Conservation (phyloP, 164 flowering plant genomes). For the Aristolochia fimbriata region DNA sequence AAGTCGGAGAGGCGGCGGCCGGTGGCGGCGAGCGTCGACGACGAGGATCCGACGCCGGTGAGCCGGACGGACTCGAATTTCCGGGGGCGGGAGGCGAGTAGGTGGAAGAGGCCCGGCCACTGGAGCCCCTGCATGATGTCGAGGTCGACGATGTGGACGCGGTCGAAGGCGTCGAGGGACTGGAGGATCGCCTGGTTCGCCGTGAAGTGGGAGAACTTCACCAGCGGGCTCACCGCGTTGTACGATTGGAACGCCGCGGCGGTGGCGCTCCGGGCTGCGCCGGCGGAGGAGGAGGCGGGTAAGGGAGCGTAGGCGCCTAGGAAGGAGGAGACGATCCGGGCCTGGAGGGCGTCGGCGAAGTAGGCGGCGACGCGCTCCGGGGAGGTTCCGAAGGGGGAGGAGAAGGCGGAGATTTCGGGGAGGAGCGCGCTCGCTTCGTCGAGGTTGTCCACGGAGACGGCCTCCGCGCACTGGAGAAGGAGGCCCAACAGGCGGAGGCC, state of each 20-base stretch:
- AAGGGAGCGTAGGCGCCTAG: constrained; percentile 47
- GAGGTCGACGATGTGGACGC: constrained; percentile 77
- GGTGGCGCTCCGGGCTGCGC: constrained; percentile 30
- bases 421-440: constrained; percentile 53
- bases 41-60: constrained; percentile 75
- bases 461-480: constrained; percentile 81
- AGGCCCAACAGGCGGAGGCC: constrained; percentile 56
- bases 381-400: constrained; percentile 82
- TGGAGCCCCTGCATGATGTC: constrained; percentile 97
- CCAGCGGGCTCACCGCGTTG: constrained; percentile 62
- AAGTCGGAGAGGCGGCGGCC: constrained; percentile 74
- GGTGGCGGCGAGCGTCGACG: constrained; percentile 52
- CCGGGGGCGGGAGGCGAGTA: constrained; percentile 55
- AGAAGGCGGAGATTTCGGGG: constrained; percentile 62
- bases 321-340: constrained; percentile 51
- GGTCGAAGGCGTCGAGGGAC: constrained; percentile 51
- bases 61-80: constrained; percentile 49
- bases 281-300: constrained; percentile 19
- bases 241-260: constrained; percentile 59
- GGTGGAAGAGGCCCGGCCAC: constrained; percentile 95
- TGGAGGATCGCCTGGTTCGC: constrained; percentile 82
- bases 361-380: constrained; percentile 83
- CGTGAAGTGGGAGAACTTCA: constrained; percentile 90
- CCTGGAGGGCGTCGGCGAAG: constrained; percentile 67
- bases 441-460: constrained; percentile 60